Conservation (phyloP, 495 filamentous ascomycete genomes). For the Annulohypoxylon nitens region DNA sequence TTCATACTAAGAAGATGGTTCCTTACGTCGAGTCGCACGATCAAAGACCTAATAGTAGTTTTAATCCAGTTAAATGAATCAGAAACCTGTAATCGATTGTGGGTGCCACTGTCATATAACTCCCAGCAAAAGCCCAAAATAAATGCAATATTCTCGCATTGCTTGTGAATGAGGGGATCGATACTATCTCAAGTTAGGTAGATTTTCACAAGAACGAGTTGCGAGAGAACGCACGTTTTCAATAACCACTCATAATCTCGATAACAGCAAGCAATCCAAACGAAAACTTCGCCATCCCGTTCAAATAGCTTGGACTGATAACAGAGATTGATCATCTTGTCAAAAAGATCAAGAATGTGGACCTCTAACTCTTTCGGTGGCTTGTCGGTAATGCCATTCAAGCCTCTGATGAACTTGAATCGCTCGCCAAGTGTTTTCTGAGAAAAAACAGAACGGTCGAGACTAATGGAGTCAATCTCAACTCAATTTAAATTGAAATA, state of each 20-base stretch:
- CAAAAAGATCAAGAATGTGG: not conserved
- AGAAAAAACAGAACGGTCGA: slow-evolving; percentile 13
- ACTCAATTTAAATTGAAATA: not conserved
- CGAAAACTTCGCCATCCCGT: slow-evolving; percentile 23
- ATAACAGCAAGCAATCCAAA: slow-evolving; percentile 21
- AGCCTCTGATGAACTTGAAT: slow-evolving; percentile 11
- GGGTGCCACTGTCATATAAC: slow-evolving; percentile 6
- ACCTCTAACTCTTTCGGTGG: slow-evolving; percentile 3
- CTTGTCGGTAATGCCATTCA: not conserved
- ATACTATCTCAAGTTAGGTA: slow-evolving; percentile 20
- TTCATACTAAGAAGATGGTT: slow-evolving; percentile 10
- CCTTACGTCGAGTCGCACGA: slow-evolving; percentile 16
- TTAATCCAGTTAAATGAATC: slow-evolving; percentile 22
- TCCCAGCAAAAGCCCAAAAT: slow-evolving; percentile 15
- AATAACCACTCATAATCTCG: slow-evolving; percentile 22
- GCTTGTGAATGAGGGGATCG: slow-evolving; percentile 1
- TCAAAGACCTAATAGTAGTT: slow-evolving; percentile 11
- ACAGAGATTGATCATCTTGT: slow-evolving; percentile 22
- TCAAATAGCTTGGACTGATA: slow-evolving; percentile 17
- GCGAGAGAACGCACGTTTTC: slow-evolving; percentile 6
- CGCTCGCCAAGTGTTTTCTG: slow-evolving; percentile 20
- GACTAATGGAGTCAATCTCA: slow-evolving; percentile 11
- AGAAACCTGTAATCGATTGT: not conserved
- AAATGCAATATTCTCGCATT: slow-evolving; percentile 19
- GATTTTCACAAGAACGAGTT: too few species aligned